Percentiles rank a stretch among this genome's conserved stretches.
phyloP scores from a whole-genome alignment of 2,329 filamentous ascomycete species.

The Aspergillus sp. region DNA sequence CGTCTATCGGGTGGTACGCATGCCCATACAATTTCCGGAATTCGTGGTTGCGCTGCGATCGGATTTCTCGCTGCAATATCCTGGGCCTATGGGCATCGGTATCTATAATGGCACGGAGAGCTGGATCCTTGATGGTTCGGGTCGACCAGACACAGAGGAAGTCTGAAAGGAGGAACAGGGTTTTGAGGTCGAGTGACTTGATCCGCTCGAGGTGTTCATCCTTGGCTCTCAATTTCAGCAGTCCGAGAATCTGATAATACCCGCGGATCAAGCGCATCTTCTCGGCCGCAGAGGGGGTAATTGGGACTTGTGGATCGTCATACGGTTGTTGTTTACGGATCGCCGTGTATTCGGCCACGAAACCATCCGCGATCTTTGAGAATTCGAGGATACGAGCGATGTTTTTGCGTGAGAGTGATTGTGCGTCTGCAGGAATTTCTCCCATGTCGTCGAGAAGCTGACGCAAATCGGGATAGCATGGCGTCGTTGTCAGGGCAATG shows the following conservation, averaged over 20 bases:
- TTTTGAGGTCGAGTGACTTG: conserved; percentile 9
- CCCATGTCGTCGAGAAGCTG: conserved; percentile 1
- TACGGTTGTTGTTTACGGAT: neutral
- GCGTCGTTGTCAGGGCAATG: neutral
- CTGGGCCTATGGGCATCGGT: neutral
- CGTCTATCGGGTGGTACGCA: neutral
- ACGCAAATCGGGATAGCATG: neutral
- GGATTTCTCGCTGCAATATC: conserved; percentile 2
- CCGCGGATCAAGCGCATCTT: conserved; percentile 4
- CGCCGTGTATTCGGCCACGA: neutral
- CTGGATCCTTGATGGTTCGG: neutral
- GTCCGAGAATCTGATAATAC: conserved; percentile 7
- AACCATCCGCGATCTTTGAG: neutral
- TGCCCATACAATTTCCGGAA: conserved; percentile 1
- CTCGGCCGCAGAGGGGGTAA: neutral
- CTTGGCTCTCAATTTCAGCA: neutral
- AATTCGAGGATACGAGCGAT: neutral
- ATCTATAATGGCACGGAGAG: neutral
- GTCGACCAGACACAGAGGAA: conserved; percentile 5
- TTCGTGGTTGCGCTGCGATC: conserved; percentile 3
- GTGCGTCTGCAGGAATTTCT: neutral
- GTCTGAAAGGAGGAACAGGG: conserved; percentile 8
- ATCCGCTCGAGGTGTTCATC: neutral
- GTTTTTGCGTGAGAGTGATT: neutral
- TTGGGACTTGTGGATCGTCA: conserved; percentile 7